These are phyloP conservation scores for Pseudogymnoascus sp. DNA, from an alignment of 2,329 filamentous ascomycete species.

Conservation along the genomic window DNA sequence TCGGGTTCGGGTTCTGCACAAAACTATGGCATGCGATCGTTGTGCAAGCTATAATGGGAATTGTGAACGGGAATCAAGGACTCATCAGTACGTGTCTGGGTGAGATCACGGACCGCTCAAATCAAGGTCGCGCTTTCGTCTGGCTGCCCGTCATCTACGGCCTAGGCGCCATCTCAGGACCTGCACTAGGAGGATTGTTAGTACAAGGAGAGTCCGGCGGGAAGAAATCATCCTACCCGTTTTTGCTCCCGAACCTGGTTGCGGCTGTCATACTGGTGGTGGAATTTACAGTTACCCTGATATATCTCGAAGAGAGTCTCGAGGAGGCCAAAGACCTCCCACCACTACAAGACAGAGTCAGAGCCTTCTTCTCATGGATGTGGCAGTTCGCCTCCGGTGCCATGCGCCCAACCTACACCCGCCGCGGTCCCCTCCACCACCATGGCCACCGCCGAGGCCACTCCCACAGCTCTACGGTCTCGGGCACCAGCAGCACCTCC, in stretches of 20 bases:
- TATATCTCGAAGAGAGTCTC: constrained; percentile 82
- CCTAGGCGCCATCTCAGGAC: constrained; percentile 85
- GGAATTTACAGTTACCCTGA: constrained; percentile 63
- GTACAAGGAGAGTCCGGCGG: constrained; percentile 46
- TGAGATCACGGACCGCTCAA: constrained; percentile 89
- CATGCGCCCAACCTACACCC: constrained; percentile 49
- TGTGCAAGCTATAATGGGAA: constrained; percentile 82
- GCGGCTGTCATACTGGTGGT: constrained; percentile 62
- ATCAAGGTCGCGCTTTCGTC: constrained; percentile 87
- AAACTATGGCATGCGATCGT: constrained; percentile 75
- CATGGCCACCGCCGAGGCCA: constrained; percentile 25
- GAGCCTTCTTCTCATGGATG: constrained; percentile 54
- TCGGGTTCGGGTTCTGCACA: constrained; percentile 78
- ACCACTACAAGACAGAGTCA: constrained; percentile 47
- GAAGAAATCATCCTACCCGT: constrained; percentile 59
- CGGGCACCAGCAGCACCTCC: constrained; percentile 35
- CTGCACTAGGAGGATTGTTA: constrained; percentile 78
- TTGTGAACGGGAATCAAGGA: constrained; percentile 91
- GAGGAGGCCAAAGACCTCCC: constrained; percentile 56
- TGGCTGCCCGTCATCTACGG: constrained; percentile 97
- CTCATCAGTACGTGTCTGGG: constrained; percentile 89
- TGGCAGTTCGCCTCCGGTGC: constrained; percentile 58
- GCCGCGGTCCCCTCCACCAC: constrained; percentile 18
- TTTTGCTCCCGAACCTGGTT: constrained; percentile 74
- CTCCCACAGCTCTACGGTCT: constrained; percentile 23